Base-by-base conservation (phyloP, 345 rosid species). In the Salix koriyanagi region DNA sequence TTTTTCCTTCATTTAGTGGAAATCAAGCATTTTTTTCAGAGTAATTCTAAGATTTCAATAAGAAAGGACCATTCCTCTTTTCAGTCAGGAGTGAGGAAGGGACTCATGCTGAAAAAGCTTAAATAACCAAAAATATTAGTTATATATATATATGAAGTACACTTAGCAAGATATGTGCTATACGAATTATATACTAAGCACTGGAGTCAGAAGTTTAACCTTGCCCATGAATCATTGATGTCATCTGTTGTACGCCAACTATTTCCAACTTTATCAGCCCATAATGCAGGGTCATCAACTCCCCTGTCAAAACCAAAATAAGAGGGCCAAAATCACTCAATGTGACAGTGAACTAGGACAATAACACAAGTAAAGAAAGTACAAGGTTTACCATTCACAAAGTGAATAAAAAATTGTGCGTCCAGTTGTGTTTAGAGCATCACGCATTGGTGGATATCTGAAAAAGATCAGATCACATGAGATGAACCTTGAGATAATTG, bases 211-310 rank as follows among this genome's bases (percentile, higher is more conserved):
- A 77, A 82, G 72, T 81, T 76, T 69, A 75, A 95, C 99, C 99
- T 95, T 81, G 83, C 97, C 99, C 99, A 95, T 76, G 99, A 76
- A 76, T 93, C 99, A 58, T 90, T 93, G 80, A 95, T 95, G 86
- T 95, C 99, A 62, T 86, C 93, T 8, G 98, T 90, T 21, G 96
- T 95, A 62, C 98, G 97, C 99, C 99, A 95, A 86, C 99, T 95
- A 86, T 95, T 95, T 76, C 98, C 99, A 81, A 93, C 88, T 79
- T 85, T 91, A 65, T 88, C 86, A 15, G 98, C 98, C 99, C 98
- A 95, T 73, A 93, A 87, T 73, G 99, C 97, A 72, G 98, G 98
- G 80, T 93, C 91, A 30, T 95, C 94, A 30, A 83, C 98, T 19
- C 98, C 99, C 99, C 97, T 94, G 82, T 34, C 41, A 77, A 78